Conservation (phyloP, 352 stramenopile species). For the Phytopythium montanum region DNA sequence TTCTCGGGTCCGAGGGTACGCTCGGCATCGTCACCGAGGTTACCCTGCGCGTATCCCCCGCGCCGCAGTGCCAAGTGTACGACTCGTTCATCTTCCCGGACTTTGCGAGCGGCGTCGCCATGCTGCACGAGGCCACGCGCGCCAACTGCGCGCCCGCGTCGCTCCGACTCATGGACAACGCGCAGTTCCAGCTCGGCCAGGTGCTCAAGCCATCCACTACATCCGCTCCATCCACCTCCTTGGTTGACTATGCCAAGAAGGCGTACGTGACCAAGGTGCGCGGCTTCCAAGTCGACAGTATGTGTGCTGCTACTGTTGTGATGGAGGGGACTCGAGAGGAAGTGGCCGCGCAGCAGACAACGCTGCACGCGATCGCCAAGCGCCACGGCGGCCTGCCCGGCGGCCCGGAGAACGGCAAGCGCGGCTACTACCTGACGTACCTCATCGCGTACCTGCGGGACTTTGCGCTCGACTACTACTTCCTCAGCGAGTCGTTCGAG, state of each 20-base stretch:
- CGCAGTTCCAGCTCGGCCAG: conserved; percentile 93
- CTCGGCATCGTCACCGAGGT: conserved; percentile 93
- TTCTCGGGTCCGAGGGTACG: conserved; percentile 92
- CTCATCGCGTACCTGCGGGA: conserved; percentile 94
- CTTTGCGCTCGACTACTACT: conserved; percentile 92
- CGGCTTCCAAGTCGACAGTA: conserved; percentile 64
- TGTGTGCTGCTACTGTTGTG: conserved; percentile 86
- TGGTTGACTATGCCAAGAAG: conserved; percentile 81
- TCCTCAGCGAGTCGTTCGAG: conserved; percentile 91
- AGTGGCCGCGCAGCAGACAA: conserved; percentile 42
- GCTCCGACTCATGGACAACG: conserved; percentile 92
- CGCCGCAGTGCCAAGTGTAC: conserved; percentile 78
- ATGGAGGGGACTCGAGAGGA: conserved; percentile 74
- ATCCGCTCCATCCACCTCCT: conserved; percentile 38
- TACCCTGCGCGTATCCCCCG: conserved; percentile 88
- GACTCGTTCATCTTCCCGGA: conserved; percentile 90
- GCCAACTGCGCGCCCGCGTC: conserved; percentile 77
- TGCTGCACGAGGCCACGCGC: conserved; percentile 76
- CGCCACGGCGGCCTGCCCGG: conserved; percentile 78
- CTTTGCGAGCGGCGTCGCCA: conserved; percentile 74
- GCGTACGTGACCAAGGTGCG: conserved; percentile 78
- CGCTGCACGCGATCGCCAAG: conserved; percentile 66
- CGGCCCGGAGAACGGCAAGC: conserved; percentile 82
- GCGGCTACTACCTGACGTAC: conserved; percentile 94
- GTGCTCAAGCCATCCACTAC: conserved; percentile 73